Conservation (phyloP, 257 asterid genomes). For the Penstemon newberryi region DNA sequence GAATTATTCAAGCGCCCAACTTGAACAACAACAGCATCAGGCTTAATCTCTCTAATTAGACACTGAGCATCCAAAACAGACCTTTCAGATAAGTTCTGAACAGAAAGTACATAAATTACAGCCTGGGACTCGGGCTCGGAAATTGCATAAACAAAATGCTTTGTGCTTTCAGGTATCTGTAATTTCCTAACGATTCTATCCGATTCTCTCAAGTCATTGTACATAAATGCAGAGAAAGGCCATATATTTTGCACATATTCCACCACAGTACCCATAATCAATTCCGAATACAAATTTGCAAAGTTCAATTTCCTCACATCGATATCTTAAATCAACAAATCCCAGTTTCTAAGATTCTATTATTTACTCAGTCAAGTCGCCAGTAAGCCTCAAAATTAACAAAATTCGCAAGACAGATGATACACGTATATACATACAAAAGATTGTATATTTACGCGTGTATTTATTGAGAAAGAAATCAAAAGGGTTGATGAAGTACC, state of each 20-base stretch:
- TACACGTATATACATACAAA: background rate
- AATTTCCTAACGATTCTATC: conserved; percentile 63
- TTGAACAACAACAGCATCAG: conserved; percentile 93
- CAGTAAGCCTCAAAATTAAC: conserved; percentile 3
- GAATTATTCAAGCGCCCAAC: conserved; percentile 43
- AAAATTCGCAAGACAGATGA: conserved; percentile 13
- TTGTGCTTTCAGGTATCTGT: conserved; percentile 70
- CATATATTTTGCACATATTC: conserved; percentile 60
- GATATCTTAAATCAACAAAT: conserved; percentile 10
- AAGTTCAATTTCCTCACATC: conserved; percentile 17
- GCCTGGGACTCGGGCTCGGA: conserved; percentile 62
- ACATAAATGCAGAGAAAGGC: conserved; percentile 61
- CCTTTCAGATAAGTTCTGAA: conserved; percentile 83
- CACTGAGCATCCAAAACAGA: conserved; percentile 77
- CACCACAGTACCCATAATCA: conserved; percentile 44
- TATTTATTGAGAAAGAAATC: background rate
- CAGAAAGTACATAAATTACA: conserved; percentile 64
- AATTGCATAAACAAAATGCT: conserved; percentile 77
- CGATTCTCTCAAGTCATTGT: conserved; percentile 69
- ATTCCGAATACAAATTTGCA: background rate
- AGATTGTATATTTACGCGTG: background rate
- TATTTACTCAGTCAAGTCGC: conserved; percentile 3
- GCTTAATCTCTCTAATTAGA: conserved; percentile 69
- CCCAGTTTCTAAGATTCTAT: conserved; percentile 2
- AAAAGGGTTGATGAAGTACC: conserved; percentile 20